Conservation (phyloP, 169 alveolate species). For the Cryptosporidium andersoni region DNA sequence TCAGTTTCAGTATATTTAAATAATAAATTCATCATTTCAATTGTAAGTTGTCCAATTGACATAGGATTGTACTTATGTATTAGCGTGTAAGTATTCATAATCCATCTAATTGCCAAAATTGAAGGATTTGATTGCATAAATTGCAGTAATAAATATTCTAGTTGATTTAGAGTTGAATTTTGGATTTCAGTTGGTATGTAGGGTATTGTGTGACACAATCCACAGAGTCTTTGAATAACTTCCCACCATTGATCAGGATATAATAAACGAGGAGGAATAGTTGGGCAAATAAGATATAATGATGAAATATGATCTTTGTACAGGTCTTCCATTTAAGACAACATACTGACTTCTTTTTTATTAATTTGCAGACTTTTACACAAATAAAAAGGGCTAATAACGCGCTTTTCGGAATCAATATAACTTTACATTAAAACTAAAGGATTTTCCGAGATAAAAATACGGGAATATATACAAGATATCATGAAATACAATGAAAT, state of each 20-base stretch:
- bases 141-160: slow-evolving; percentile 37
- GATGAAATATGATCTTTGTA: slow-evolving; percentile 43
- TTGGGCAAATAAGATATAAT: slow-evolving; percentile 58
- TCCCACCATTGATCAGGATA: slow-evolving; percentile 68
- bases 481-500: too few species aligned
- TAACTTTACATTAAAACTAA: too few species aligned
- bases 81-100: slow-evolving; percentile 43
- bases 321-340: slow-evolving; percentile 35
- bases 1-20: slow-evolving; percentile 41
- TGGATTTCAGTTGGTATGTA: background rate
- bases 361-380: too few species aligned
- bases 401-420: too few species aligned
- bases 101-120: slow-evolving; percentile 43
- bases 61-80: slow-evolving; percentile 24
- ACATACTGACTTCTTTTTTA: background rate
- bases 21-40: slow-evolving; percentile 21
- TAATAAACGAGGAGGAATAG: slow-evolving; percentile 48
- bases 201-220: slow-evolving; percentile 60
- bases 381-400: too few species aligned
- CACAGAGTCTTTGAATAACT: slow-evolving; percentile 33
- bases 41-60: slow-evolving; percentile 27
- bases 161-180: slow-evolving; percentile 30
- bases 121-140: slow-evolving; percentile 60
- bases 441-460: too few species aligned
- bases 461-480: too few species aligned